phyloP scores from a whole-genome alignment of 257 asterid species.

The Solanum chilense region DNA sequence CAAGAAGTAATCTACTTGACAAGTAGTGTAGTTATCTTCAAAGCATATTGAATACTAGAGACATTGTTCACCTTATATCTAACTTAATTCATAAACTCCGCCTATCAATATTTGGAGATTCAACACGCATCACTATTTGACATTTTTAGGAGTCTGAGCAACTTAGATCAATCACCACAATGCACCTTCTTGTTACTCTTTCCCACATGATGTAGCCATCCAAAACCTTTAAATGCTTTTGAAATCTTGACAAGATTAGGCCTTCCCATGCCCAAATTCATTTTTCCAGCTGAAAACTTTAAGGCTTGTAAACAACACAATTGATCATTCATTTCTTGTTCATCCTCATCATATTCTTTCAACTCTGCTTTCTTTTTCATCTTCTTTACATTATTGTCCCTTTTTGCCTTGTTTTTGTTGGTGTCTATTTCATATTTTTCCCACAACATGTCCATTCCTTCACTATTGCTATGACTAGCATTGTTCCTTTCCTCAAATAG shows the following conservation, averaged over 20 bases:
- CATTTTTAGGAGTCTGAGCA: background rate
- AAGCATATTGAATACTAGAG: background rate
- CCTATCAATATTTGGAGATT: background rate
- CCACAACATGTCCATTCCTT: slow-evolving; percentile 38
- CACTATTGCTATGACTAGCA: background rate
- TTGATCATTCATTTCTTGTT: slow-evolving; percentile 11
- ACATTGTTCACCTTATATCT: background rate
- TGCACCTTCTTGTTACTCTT: slow-evolving; percentile 80
- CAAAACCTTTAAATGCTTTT: slow-evolving; percentile 73
- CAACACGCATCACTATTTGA: background rate
- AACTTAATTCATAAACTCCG: background rate
- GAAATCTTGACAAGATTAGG: slow-evolving; percentile 69
- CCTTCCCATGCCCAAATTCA: slow-evolving; percentile 65
- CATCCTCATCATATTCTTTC: slow-evolving; percentile 1
- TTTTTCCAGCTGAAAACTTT: slow-evolving; percentile 65
- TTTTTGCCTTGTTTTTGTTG: background rate
- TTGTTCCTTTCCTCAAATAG: slow-evolving; percentile 3
- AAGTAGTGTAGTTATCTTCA: background rate
- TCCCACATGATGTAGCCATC: slow-evolving; percentile 64
- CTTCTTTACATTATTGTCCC: background rate
- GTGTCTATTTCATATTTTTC: slow-evolving; percentile 57
- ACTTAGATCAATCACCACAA: slow-evolving; percentile 27
- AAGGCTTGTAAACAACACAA: slow-evolving; percentile 79
- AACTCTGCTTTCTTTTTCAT: background rate
- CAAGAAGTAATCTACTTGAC: background rate